Conservation (phyloP, 2,329 filamentous ascomycete genomes). For the Alternaria gaisen region DNA sequence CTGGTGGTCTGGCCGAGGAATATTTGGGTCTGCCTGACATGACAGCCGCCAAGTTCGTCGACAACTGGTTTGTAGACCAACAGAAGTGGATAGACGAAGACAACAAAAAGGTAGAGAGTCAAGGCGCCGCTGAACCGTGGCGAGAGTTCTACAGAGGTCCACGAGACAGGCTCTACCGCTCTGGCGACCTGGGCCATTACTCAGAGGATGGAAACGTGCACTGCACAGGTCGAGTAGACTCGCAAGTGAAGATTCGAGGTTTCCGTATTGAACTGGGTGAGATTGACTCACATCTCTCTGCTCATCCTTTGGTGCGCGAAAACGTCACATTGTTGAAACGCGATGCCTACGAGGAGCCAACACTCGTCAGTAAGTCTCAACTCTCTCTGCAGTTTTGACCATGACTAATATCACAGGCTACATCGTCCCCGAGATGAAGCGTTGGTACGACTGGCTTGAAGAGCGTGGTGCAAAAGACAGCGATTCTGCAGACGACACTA, state of each 20-base stretch:
- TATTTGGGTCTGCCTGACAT: constrained; percentile 72
- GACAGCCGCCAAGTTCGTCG: constrained; percentile 77
- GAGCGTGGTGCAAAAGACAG: constrained; percentile 52
- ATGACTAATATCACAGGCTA: constrained; percentile 59
- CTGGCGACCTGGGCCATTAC: constrained; percentile 84
- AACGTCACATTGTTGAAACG: constrained; percentile 85
- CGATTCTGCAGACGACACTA: constrained; percentile 53
- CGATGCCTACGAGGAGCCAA: constrained; percentile 85
- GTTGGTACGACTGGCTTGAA: constrained; percentile 75
- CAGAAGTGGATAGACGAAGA: constrained; percentile 73
- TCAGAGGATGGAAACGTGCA: constrained; percentile 75
- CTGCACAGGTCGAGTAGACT: constrained; percentile 81
- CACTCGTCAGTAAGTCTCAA: constrained; percentile 70
- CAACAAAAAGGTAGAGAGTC: constrained; percentile 59
- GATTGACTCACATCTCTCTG: constrained; percentile 84
- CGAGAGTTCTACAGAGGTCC: constrained; percentile 80
- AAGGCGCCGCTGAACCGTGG: constrained; percentile 73
- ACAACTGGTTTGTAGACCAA: constrained; percentile 86
- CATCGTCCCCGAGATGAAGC: constrained; percentile 80
- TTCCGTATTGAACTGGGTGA: constrained; percentile 96
- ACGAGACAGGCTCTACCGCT: constrained; percentile 85
- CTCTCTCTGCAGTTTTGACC: neutral
- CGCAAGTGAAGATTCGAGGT: constrained; percentile 94
- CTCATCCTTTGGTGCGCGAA: constrained; percentile 79
- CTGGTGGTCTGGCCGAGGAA: constrained; percentile 83